A percentile compares a stretch with the other conserved stretches of the same genome.
phyloP scores from a whole-genome alignment of 306 rosid species.

The Oemleria cerasiformis region DNA sequence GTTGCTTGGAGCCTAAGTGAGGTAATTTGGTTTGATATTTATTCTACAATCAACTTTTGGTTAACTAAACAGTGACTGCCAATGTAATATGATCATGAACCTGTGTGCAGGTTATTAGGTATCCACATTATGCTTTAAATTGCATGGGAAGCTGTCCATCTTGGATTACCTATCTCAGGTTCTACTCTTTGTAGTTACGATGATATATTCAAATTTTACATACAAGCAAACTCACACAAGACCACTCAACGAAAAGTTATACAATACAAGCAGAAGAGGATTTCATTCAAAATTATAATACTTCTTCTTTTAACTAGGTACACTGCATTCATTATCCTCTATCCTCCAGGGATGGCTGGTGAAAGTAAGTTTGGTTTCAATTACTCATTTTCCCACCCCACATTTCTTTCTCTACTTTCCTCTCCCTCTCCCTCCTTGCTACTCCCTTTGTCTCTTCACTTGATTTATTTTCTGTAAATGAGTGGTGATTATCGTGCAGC shows the following conservation, averaged over 20 bases:
- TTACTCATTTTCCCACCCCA: not conserved
- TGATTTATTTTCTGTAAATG: slow-evolving; percentile 19
- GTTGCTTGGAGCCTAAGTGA: slow-evolving; percentile 83
- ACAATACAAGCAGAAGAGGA: not conserved
- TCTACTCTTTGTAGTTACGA: slow-evolving; percentile 18
- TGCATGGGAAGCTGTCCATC: slow-evolving; percentile 69
- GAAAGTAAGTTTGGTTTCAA: slow-evolving; percentile 68
- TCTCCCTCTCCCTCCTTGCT: slow-evolving; percentile 8
- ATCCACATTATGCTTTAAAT: slow-evolving; percentile 72
- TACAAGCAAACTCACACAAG: not conserved
- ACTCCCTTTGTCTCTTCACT: slow-evolving; percentile 16
- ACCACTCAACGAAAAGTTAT: not conserved
- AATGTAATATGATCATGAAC: not conserved
- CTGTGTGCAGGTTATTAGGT: slow-evolving; percentile 74
- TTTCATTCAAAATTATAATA: slow-evolving; percentile 14
- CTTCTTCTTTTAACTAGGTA: slow-evolving; percentile 50
- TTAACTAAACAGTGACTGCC: not conserved
- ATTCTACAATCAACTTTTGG: not conserved
- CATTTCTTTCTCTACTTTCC: slow-evolving; percentile 14
- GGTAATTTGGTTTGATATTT: slow-evolving; percentile 36
- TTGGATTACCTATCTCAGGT: slow-evolving; percentile 92
- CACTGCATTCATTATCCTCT: slow-evolving; percentile 78
- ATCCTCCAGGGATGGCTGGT: slow-evolving; percentile 79
- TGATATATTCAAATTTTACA: not conserved
- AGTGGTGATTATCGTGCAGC: slow-evolving; percentile 47